Percentiles rank a stretch among this genome's conserved stretches.
Evolutionary conservation across 331 rosid species (phyloP).

Genomic region (Acacia concinna): DNA sequence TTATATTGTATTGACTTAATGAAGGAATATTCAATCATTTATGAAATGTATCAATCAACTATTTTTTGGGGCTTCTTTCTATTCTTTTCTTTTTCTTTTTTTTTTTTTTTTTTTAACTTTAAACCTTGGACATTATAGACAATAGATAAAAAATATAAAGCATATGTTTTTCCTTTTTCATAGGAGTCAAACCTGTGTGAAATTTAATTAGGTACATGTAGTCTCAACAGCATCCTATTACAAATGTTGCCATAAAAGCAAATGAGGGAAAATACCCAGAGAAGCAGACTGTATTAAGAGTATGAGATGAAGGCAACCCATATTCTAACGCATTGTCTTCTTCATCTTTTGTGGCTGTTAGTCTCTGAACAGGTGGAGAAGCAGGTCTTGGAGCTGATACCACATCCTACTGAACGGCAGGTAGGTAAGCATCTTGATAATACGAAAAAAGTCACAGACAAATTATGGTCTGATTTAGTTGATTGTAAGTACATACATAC

Average conservation of each 20-base stretch:
- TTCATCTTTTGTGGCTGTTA: conserved; percentile 88
- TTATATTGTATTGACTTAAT: background rate
- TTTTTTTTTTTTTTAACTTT: background rate
- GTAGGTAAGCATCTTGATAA: conserved; percentile 15
- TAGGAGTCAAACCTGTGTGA: background rate
- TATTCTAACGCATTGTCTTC: conserved; percentile 92
- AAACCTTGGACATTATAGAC: conserved; percentile 19
- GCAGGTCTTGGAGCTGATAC: conserved; percentile 95
- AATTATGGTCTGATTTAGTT: conserved; percentile 3
- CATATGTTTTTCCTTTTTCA: background rate
- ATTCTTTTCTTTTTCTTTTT: too few relatives aligned
- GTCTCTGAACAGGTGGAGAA: conserved; percentile 87
- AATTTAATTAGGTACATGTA: conserved; percentile 24
- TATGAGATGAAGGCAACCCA: conserved; percentile 97
- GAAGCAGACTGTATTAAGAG: conserved; percentile 91
- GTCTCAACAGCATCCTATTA: conserved; percentile 2
- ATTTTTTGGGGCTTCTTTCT: background rate
- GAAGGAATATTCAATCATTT: conserved; percentile 1
- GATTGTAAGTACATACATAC: conserved; percentile 49
- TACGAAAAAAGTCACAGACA: background rate
- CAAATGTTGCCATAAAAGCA: conserved; percentile 26
- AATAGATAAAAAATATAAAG: conserved; percentile 3
- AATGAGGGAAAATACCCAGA: conserved; percentile 66
- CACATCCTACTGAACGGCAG: conserved; percentile 56
- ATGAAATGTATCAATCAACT: background rate